Percentiles rank a stretch among this genome's conserved stretches.
Conservation (phyloP, 2,329 filamentous ascomycete species). For the Metarhizium album region DNA sequence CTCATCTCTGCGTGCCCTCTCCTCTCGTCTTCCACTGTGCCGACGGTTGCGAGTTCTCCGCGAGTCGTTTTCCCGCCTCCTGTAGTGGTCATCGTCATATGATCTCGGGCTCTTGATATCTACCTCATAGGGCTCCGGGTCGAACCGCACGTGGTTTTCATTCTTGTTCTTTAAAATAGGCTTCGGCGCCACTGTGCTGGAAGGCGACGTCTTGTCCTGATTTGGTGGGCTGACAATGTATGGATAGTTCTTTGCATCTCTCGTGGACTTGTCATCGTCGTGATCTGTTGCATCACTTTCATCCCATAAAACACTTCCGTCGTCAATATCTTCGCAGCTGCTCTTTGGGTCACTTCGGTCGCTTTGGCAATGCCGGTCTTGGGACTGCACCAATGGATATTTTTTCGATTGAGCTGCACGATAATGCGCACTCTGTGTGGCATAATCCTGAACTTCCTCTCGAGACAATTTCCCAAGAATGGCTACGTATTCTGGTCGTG, state of each 20-base stretch:
- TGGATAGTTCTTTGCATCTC: slow-evolving; percentile 22
- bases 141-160: slow-evolving; percentile 44
- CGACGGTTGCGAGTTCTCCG: slow-evolving; percentile 17
- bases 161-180: slow-evolving; percentile 53
- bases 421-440: slow-evolving; percentile 36
- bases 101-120: slow-evolving; percentile 19
- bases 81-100: slow-evolving; percentile 22
- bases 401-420: slow-evolving; percentile 27
- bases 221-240: slow-evolving; percentile 26
- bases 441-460: slow-evolving; percentile 41
- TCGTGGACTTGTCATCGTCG: slow-evolving; percentile 21
- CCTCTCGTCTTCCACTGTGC: slow-evolving; percentile 13
- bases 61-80: slow-evolving; percentile 10
- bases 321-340: slow-evolving; percentile 21
- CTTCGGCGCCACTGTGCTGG: slow-evolving; percentile 34
- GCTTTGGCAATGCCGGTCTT: slow-evolving; percentile 7
- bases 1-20: slow-evolving; percentile 11
- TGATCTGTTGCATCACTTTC: slow-evolving; percentile 22
- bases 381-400: slow-evolving; percentile 5
- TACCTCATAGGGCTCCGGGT: slow-evolving; percentile 36
- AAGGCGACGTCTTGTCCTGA: slow-evolving; percentile 23
- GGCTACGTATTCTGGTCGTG: slow-evolving; percentile 47
- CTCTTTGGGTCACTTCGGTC: slow-evolving; percentile 22
- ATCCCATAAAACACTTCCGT: slow-evolving; percentile 19
- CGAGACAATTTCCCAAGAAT: slow-evolving; percentile 43